These are phyloP conservation scores for Cryphonectria japonica DNA, from an alignment of 2,329 filamentous ascomycete genomes.

Conservation along the genomic window DNA sequence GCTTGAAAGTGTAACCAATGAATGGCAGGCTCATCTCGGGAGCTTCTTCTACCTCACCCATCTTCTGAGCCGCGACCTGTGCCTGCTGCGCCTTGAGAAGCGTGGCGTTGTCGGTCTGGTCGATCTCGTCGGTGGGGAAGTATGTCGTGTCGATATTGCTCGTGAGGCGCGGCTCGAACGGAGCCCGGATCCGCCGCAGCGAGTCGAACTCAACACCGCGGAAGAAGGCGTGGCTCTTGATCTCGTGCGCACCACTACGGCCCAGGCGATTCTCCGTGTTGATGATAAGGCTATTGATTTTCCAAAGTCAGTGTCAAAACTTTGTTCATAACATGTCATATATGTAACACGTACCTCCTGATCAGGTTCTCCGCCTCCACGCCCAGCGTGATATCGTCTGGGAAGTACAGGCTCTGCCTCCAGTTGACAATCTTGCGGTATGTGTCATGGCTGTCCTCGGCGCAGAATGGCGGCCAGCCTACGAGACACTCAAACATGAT, in stretches of 20 bases:
- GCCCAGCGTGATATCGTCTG: slow-evolving; percentile 80
- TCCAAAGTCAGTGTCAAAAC: slow-evolving; percentile 11
- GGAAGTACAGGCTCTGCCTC: slow-evolving; percentile 94
- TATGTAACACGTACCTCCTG: slow-evolving; percentile 66
- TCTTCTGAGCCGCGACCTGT: slow-evolving; percentile 46
- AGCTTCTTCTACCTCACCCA: slow-evolving; percentile 66
- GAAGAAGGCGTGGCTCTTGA: slow-evolving; percentile 96
- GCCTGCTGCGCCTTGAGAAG: slow-evolving; percentile 82
- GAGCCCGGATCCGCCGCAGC: slow-evolving; percentile 88
- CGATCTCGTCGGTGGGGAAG: slow-evolving; percentile 98
- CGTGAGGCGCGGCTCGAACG: slow-evolving; percentile 91
- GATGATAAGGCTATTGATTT: slow-evolving; percentile 76
- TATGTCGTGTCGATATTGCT: slow-evolving; percentile 97
- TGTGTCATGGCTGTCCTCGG: slow-evolving; percentile 95
- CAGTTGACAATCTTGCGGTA: slow-evolving; percentile 99
- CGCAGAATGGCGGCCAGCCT: slow-evolving; percentile 98
- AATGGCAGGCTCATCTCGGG: slow-evolving; percentile 96
- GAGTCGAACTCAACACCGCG: slow-evolving; percentile 94
- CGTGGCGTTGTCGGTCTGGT: slow-evolving; percentile 92
- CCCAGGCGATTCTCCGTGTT: slow-evolving; percentile 92
- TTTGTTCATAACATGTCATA: not conserved
- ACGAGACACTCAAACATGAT: slow-evolving; percentile 99
- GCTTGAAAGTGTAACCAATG: slow-evolving; percentile 97
- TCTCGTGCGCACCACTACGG: slow-evolving; percentile 82
- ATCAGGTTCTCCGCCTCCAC: slow-evolving; percentile 91